Base-by-base conservation (phyloP, 305 asterid genomes). In the Fraxinus floribunda region DNA sequence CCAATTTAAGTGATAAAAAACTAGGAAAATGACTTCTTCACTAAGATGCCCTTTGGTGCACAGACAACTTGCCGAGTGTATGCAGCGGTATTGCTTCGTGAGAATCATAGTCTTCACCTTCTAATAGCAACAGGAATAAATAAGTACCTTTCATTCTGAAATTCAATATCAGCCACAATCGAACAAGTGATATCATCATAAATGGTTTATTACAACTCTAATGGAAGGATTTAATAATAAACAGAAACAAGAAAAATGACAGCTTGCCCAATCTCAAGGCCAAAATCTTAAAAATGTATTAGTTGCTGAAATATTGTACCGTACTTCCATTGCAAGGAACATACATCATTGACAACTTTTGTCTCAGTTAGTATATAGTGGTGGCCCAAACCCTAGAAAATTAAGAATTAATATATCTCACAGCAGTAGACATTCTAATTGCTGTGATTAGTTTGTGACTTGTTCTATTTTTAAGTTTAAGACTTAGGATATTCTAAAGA, bases 21-120 rank as follows among this genome's bases (percentile, higher is more conserved):
- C 91, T 78, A 96, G 86, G 90, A 92, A 94, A 78, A 96, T 90
- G 76, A 94, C 88, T 86, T 94, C 98, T 89, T 93, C 97, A 0
- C 84, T 79, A 4, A 94, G 94, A 89, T 94, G 98, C 76, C 98
- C 97, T 92, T 94, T 96, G 49, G 97, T 90, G 82, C 99, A 96
- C 75, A 80, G 82, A 83, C 99, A 96, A 81, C 87, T 91, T 15
- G 98, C 85, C 13, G 99, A 96, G 93, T 96, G 99, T 83, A 92
- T 80, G 89, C 99, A 96, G 22, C 99, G 94, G 85, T 90, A 91
- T 74, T 96, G 97, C 90, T 96, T 96, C 2, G 92, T 88, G 64
- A 92, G 85, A 60, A 85, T 88, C 98, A 96, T 89, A 52, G 81
- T 79, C 70, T 76, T 75, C 82, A 76, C 87, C 90, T 89, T 81